These are phyloP conservation scores for Mediolabrus comicus DNA, from an alignment of 108 stramenopile genomes.

Conservation along the genomic window DNA sequence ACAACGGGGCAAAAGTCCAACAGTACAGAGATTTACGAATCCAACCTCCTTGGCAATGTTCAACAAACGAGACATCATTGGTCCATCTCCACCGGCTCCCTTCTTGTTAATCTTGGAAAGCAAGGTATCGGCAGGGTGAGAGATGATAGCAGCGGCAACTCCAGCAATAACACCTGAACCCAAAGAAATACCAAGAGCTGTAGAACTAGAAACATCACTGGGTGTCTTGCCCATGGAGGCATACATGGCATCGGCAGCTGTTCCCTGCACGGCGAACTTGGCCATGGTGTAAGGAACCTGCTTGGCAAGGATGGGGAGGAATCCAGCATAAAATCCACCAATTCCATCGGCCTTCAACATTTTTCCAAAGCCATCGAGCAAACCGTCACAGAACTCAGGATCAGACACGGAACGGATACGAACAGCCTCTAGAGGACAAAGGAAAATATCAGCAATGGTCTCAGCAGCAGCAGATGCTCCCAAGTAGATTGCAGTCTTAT, in stretches of 20 bases:
- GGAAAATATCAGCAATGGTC: slow-evolving; percentile 96
- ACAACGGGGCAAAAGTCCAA: slow-evolving; percentile 95
- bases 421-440: slow-evolving; percentile 98
- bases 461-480: slow-evolving; percentile 92
- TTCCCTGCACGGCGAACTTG: slow-evolving; percentile 98
- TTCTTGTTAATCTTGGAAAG: slow-evolving; percentile 98
- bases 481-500: slow-evolving; percentile 93
- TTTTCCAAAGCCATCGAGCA: slow-evolving; percentile 87
- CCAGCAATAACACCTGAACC: slow-evolving; percentile 96
- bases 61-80: slow-evolving; percentile 85
- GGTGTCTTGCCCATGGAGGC: slow-evolving; percentile 76
- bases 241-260: slow-evolving; percentile 91
- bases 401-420: slow-evolving; percentile 97
- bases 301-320: slow-evolving; percentile 95
- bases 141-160: slow-evolving; percentile 97
- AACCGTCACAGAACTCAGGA: slow-evolving; percentile 88
- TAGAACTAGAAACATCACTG: slow-evolving; percentile 48
- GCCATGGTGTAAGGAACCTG: slow-evolving; percentile 99
- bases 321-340: slow-evolving; percentile 95
- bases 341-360: slow-evolving; percentile 86
- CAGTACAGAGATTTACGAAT: slow-evolving; percentile 94
- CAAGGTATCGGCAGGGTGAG: slow-evolving; percentile 99
- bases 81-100: slow-evolving; percentile 93
- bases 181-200: slow-evolving; percentile 87
- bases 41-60: slow-evolving; percentile 96